Evolutionary conservation across 2,329 filamentous ascomycete genomes (phyloP).

Genomic region (Pyrenochaeta sp.): DNA sequence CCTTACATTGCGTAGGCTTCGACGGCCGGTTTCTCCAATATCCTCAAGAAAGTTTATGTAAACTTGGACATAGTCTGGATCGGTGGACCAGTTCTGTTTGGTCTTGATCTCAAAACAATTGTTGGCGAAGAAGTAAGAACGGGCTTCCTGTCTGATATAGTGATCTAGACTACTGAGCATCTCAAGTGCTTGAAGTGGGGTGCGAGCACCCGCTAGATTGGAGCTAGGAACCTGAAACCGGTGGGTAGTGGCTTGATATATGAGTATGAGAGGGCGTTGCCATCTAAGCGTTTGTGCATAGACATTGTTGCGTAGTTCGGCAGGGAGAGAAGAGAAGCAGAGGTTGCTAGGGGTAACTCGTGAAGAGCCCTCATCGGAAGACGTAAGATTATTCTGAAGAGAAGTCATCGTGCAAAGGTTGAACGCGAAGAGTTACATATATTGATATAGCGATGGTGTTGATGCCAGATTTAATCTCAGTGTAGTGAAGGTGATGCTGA

Average conservation of each 20-base stretch:
- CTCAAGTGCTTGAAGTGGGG: slow-evolving; percentile 2
- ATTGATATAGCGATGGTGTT: no score
- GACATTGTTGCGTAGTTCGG: slow-evolving; percentile 3
- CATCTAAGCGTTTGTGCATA: slow-evolving; percentile 1
- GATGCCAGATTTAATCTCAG: no score
- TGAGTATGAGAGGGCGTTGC: background rate
- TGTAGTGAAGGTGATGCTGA: no score
- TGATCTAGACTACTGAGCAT: slow-evolving; percentile 6
- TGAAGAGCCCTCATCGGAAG: background rate
- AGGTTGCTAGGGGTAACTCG: background rate
- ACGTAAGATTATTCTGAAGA: background rate
- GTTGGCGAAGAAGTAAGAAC: slow-evolving; percentile 10
- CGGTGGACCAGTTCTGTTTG: background rate
- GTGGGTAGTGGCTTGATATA: background rate
- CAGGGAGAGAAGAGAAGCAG: slow-evolving; percentile 8
- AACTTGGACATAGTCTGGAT: slow-evolving; percentile 3
- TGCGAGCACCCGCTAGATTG: background rate
- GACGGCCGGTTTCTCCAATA: slow-evolving; percentile 2
- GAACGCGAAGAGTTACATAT: background rate
- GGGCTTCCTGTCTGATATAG: slow-evolving; percentile 6
- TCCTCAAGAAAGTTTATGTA: slow-evolving; percentile 3
- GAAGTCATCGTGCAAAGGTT: background rate
- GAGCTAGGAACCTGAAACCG: background rate
- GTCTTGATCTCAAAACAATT: slow-evolving; percentile 5
- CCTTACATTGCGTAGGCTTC: slow-evolving; percentile 4